Base-by-base conservation (phyloP, 2,329 filamentous ascomycete genomes). In the Fusarium aywerte region DNA sequence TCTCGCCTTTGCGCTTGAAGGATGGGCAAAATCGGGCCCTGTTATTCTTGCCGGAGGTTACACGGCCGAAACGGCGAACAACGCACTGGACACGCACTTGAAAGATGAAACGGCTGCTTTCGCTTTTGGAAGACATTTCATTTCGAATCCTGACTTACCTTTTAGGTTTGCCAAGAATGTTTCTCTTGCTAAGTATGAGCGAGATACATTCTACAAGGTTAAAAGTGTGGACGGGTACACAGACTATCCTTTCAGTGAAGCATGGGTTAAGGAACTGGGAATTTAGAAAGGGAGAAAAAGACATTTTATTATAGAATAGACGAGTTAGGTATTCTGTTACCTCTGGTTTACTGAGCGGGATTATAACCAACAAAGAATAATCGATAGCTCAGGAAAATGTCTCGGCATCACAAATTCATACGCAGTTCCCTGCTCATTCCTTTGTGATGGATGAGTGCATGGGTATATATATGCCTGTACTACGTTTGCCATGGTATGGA, bases 41-140 rank as follows among this genome's bases (percentile, higher is more conserved):
- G 47, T 80, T 1, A 53, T 80, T 7, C 51, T 79, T 6, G 78
- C 78, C 0, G 79, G 78, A 9, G 77, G 76, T 0, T 79, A 76
- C 42, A 71, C 53, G 0, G 38, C 70, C 1, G 72, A 72, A 2
- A 61, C 51, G 4, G 78, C 78, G 1, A 62, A 59, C 43, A 51
- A 39, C 9, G 77, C 76, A 0, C 71, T 80, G 10, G 64, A 73
- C 10, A 67, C 73, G 9, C 20, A 27, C 3, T 70, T 76, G 15
- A 69, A 68, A 1, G 67, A 76, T 27, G 65, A 65, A 9, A 68
- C 76, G 10, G 68, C 78, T 9, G 66, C 74, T 1, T 73, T 79
- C 16, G 69, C 69, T 1, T 77, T 78, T 62, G 76, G 75, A 0
- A 56, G 76, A 4, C 57, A 70, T 13, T 78, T 76, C 11, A 55